Evolutionary conservation across 2,329 filamentous ascomycete genomes (phyloP).

Genomic region (Penicillium sp.): DNA sequence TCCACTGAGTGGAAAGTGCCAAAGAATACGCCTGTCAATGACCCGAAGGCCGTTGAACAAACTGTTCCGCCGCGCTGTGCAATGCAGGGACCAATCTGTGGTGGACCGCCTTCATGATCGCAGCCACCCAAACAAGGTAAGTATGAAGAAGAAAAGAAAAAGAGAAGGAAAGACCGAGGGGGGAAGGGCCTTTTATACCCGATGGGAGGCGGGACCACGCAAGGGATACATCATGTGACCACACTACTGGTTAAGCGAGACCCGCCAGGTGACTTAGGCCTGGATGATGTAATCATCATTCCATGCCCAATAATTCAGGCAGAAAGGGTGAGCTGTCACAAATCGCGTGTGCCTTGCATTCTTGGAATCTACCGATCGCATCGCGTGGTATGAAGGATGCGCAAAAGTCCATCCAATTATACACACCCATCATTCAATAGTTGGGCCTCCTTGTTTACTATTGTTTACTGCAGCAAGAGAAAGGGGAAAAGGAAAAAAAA

Average conservation of each 20-base stretch:
- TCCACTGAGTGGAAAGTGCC: constrained; percentile 32
- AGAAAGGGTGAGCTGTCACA: too few relatives aligned
- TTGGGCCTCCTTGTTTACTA: not conserved
- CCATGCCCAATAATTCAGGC: too few relatives aligned
- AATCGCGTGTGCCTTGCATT: too few relatives aligned
- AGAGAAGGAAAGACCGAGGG: constrained; percentile 27
- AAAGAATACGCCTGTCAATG: constrained; percentile 44
- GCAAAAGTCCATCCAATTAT: too few relatives aligned
- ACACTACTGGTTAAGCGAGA: constrained; percentile 20
- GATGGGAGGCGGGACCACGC: not conserved
- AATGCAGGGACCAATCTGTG: constrained; percentile 55
- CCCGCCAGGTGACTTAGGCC: too few relatives aligned
- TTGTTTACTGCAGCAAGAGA: constrained; percentile 5
- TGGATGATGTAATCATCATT: too few relatives aligned
- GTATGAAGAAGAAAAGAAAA: constrained; percentile 50
- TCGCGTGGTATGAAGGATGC: too few relatives aligned
- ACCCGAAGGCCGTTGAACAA: constrained; percentile 48
- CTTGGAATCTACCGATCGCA: too few relatives aligned
- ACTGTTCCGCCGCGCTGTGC: constrained; percentile 55
- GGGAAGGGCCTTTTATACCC: constrained; percentile 32
- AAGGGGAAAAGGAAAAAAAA: too few relatives aligned
- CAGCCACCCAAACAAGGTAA: constrained; percentile 51
- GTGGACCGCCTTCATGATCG: constrained; percentile 48
- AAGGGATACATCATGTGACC: too few relatives aligned
- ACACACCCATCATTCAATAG: too few relatives aligned